Conservation (phyloP, 805 yeast genomes). For the Ogataea chonburiensis region DNA sequence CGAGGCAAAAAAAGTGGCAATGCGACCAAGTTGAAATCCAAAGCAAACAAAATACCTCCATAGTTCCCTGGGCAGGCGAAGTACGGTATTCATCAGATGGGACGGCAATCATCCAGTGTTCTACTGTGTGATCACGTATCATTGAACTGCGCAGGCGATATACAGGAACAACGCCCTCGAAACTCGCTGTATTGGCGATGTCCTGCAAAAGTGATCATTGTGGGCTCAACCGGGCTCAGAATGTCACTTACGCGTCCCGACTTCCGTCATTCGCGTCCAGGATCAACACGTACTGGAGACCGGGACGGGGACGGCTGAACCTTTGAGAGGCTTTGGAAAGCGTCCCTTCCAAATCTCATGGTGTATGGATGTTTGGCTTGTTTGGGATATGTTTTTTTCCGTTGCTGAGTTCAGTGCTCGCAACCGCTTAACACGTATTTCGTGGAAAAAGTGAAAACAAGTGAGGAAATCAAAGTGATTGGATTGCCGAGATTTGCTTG, state of each 20-base stretch:
- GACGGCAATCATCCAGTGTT: too few relatives aligned
- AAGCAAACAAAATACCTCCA: conserved; percentile 6
- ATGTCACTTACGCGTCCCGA: too few relatives aligned
- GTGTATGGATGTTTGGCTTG: conserved; percentile 11
- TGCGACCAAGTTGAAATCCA: neutral
- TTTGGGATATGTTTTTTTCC: conserved; percentile 11
- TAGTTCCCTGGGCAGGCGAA: too few relatives aligned
- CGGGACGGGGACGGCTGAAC: too few relatives aligned
- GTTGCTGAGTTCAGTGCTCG: conserved; percentile 14
- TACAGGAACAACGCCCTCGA: conserved; percentile 1
- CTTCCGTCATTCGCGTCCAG: too few relatives aligned
- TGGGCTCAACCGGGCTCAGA: too few relatives aligned
- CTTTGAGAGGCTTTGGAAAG: conserved; percentile 3
- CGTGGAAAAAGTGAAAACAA: conserved; percentile 13
- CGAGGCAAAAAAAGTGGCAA: conserved; percentile 2
- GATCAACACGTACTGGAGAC: too few relatives aligned
- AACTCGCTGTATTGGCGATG: too few relatives aligned
- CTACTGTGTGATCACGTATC: neutral
- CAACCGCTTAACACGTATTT: conserved; percentile 15
- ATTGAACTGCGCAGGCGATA: neutral
- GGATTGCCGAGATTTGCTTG: conserved; percentile 3
- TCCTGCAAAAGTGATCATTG: too few relatives aligned
- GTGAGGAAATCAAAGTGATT: conserved; percentile 11
- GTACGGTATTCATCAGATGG: too few relatives aligned
- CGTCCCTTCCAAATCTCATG: too few relatives aligned